Conservation (phyloP, 331 rosid genomes). For the Acacia pycnantha region DNA sequence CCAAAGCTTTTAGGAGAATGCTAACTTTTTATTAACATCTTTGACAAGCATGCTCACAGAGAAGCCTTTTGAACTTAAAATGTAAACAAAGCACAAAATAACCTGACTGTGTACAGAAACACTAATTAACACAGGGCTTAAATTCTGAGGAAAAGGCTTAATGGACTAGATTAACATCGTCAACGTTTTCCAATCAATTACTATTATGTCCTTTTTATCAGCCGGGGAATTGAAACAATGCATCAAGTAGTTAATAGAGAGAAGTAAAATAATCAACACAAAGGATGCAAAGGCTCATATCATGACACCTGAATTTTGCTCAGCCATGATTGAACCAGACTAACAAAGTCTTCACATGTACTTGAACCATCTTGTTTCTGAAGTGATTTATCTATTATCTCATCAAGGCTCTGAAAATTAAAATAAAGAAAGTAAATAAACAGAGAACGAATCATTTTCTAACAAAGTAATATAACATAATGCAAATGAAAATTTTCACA, state of each 20-base stretch:
- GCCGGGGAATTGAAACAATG: background rate
- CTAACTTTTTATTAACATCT: background rate
- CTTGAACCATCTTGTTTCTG: slow-evolving; percentile 63
- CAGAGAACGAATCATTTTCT: slow-evolving; percentile 2
- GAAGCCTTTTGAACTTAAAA: background rate
- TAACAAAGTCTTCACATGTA: slow-evolving; percentile 85
- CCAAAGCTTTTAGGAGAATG: background rate
- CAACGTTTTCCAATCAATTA: background rate
- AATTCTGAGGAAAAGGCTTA: background rate
- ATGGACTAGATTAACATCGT: background rate
- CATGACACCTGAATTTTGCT: slow-evolving; percentile 75
- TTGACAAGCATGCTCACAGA: background rate
- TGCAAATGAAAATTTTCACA: background rate
- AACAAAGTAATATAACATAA: slow-evolving; percentile 8
- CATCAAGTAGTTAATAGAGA: slow-evolving; percentile 15
- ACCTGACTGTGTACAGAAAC: background rate
- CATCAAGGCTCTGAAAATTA: slow-evolving; percentile 81
- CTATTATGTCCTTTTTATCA: background rate
- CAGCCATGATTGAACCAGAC: slow-evolving; percentile 81
- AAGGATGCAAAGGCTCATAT: slow-evolving; percentile 18
- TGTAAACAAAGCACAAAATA: background rate
- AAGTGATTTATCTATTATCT: slow-evolving; percentile 79
- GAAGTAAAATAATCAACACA: background rate
- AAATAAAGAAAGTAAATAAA: slow-evolving; percentile 21
- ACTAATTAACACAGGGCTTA: background rate